Conservation (phyloP, 106 monocot species). For the Phalaenopsis equestris region DNA sequence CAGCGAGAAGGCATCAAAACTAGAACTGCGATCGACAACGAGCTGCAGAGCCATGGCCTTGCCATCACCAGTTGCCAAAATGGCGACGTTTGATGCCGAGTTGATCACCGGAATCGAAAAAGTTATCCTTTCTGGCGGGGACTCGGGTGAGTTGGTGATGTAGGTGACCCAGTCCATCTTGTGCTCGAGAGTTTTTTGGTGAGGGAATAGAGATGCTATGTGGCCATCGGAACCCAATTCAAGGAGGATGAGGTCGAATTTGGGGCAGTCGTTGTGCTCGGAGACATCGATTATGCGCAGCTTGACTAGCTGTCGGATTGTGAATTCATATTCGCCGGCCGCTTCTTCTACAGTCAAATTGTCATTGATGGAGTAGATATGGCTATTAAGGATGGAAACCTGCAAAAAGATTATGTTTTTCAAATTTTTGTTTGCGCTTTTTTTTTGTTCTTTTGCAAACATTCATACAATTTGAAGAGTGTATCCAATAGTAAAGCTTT, state of each 20-base stretch:
- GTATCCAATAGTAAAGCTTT: too few relatives aligned
- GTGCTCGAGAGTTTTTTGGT: slow-evolving; percentile 23
- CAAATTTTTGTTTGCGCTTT: too few relatives aligned
- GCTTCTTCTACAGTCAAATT: slow-evolving; percentile 61
- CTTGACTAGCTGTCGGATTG: slow-evolving; percentile 74
- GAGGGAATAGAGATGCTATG: slow-evolving; percentile 66
- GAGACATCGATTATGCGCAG: slow-evolving; percentile 50
- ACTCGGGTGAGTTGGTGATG: slow-evolving; percentile 53
- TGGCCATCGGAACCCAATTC: slow-evolving; percentile 64
- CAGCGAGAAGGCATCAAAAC: too few relatives aligned
- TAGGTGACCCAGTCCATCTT: too few relatives aligned
- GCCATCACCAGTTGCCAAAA: slow-evolving; percentile 1
- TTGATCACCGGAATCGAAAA: slow-evolving; percentile 84
- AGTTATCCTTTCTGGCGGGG: slow-evolving; percentile 86
- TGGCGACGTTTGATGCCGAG: slow-evolving; percentile 63
- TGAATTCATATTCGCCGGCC: slow-evolving; percentile 61
- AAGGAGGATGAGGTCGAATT: slow-evolving; percentile 85
- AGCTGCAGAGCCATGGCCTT: too few relatives aligned
- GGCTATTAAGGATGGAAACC: slow-evolving; percentile 53
- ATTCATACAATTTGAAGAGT: too few relatives aligned
- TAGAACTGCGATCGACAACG: too few relatives aligned
- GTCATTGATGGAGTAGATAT: slow-evolving; percentile 78
- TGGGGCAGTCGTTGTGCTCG: slow-evolving; percentile 74
- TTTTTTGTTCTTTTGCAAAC: too few relatives aligned
- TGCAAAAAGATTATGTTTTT: too few relatives aligned